Evolutionary conservation across 768 basidiomycete genomes (phyloP), one percentile per base, ranked within the genome.

Genomic region (Podaxis sp.): DNA sequence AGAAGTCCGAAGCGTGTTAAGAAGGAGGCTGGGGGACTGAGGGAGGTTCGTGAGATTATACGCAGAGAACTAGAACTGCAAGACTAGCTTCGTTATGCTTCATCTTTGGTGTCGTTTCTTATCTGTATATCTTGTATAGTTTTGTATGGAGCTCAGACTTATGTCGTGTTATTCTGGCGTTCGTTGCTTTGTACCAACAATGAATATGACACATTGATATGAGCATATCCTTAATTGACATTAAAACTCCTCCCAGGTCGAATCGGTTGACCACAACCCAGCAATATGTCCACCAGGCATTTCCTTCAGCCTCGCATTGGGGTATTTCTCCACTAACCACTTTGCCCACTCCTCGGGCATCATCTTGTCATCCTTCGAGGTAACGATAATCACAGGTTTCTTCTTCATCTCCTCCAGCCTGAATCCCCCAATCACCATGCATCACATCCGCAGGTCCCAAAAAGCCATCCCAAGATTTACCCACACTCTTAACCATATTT

Each of bases 11-110:
- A 82, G 59, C 76, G 83, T 62, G 86, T 93, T 37, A 88, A 85
- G 68, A 79, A 77, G 27, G 89, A 91, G 67, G 80, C 76, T 4
- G 88, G 90, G 35, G 90, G 91, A 0, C 76, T 93, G 65, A 80
- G 91, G 40, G 83, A 90, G 70, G 91, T 93, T 35, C 77, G 91
- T 60, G 91, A 93, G 72, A 87, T 90, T 67, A 90, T 93, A 68
- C 81, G 90, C 66, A 77, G 80, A 64, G 91, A 93, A 75, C 74
- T 93, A 66, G 90, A 92, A 73, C 70, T 87, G 64, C 78, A 85
- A 55, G 89, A 90, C 68, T 83, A 68, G 78, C 64, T 58, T 66
- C 51, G 18, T 54, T 61, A 51, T 75, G 71, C 76, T 75, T 63
- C 65, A 72, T 74, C 62, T 74, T 68, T 61, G 57, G 42, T 53